Conservation (phyloP, 768 basidiomycete species). For the Mycena vulgaris region DNA sequence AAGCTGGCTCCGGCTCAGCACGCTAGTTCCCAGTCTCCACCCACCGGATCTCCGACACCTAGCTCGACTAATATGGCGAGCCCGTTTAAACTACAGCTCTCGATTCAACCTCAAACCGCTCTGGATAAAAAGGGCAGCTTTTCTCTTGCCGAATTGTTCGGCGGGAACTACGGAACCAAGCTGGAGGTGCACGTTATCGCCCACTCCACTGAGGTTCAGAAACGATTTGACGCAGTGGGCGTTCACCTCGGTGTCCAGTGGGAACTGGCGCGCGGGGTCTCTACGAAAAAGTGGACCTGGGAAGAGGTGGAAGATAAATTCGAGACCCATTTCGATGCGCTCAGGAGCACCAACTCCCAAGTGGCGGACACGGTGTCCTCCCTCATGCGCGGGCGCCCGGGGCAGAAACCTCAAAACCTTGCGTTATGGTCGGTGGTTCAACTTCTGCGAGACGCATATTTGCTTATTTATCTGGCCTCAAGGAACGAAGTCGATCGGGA, state of each 20-base stretch:
- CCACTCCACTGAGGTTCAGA: constrained; percentile 21
- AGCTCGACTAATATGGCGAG: background rate
- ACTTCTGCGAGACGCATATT: background rate
- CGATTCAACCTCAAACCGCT: background rate
- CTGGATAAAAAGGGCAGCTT: background rate
- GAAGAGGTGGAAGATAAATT: constrained; percentile 1
- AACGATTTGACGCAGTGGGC: constrained; percentile 12
- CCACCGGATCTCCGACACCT: background rate
- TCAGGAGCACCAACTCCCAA: background rate
- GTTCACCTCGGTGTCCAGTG: constrained; percentile 34
- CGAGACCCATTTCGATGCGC: background rate
- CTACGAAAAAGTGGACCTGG: constrained; percentile 22
- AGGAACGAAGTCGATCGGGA: constrained; percentile 78
- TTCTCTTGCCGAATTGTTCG: constrained; percentile 12
- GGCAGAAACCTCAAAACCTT: constrained; percentile 27
- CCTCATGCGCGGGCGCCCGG: constrained; percentile 4
- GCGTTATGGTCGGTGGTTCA: constrained; percentile 53
- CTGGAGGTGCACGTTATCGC: constrained; percentile 24
- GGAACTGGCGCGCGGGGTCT: constrained; percentile 34
- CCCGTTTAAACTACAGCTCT: background rate
- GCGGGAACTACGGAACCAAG: constrained; percentile 18
- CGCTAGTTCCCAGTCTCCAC: background rate
- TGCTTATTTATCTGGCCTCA: constrained; percentile 9
- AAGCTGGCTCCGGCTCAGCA: background rate
- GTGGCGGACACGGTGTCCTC: constrained; percentile 4